These are phyloP conservation scores for Neopestalotiopsis sp. DNA, from an alignment of 2,329 filamentous ascomycete species.

Conservation along the genomic window DNA sequence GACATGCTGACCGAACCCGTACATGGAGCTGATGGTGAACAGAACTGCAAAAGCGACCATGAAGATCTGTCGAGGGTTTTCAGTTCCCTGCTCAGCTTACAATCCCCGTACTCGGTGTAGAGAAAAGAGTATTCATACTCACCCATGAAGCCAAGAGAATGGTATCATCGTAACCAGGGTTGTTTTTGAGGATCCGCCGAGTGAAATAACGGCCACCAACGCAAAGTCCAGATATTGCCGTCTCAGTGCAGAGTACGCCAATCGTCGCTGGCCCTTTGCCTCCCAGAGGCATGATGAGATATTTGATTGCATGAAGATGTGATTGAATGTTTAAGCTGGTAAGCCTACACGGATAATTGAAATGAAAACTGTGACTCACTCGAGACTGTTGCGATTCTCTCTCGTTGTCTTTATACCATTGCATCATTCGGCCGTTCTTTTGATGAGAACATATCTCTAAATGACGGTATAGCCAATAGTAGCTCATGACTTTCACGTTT, in stretches of 20 bases:
- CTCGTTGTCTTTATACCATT: neutral
- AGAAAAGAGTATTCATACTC: neutral
- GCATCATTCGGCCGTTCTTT: neutral
- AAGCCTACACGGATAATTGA: neutral
- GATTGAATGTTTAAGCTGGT: neutral
- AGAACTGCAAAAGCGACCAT: slow-evolving; percentile 9
- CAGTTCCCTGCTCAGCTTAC: neutral
- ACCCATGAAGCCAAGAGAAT: neutral
- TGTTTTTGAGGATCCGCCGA: neutral
- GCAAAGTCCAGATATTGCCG: neutral
- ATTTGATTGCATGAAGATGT: neutral
- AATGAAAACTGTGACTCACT: neutral
- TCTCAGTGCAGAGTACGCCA: neutral
- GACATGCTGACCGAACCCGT: slow-evolving; percentile 24
- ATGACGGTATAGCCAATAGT: neutral
- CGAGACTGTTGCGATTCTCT: neutral
- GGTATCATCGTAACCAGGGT: neutral
- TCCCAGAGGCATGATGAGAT: neutral
- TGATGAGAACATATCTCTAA: neutral
- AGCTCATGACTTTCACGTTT: neutral
- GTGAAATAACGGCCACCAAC: neutral
- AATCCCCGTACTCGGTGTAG: too few relatives aligned
- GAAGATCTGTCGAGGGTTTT: neutral
- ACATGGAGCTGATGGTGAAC: slow-evolving; percentile 20
- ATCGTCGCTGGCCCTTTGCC: neutral